Evolutionary conservation across 257 asterid species (phyloP).

Genomic region (Capsicum baccatum): DNA sequence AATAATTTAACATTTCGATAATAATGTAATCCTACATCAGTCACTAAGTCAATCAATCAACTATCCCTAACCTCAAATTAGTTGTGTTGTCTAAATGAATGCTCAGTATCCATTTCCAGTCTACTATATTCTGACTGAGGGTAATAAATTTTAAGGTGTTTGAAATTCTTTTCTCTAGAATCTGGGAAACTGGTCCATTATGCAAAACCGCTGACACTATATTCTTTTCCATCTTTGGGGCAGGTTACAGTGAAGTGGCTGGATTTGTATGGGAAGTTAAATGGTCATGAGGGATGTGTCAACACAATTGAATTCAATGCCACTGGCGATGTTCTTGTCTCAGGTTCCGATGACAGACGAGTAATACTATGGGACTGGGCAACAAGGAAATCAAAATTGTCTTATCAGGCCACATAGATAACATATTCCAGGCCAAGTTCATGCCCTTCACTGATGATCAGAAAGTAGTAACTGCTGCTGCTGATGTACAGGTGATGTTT

Average conservation of each 20-base stretch:
- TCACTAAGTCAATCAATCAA: neutral
- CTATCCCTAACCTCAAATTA: neutral
- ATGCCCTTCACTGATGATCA: slow-evolving; percentile 78
- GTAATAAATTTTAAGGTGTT: neutral
- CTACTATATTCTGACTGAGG: neutral
- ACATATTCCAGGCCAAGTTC: slow-evolving; percentile 72
- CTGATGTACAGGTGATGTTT: slow-evolving; percentile 75
- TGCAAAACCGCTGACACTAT: slow-evolving; percentile 12
- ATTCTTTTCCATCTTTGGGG: slow-evolving; percentile 33
- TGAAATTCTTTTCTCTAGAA: neutral
- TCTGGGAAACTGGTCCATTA: neutral
- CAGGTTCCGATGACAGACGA: slow-evolving; percentile 78
- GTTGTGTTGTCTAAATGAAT: neutral
- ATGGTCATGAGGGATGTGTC: slow-evolving; percentile 78
- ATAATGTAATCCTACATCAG: neutral
- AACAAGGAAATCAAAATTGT: slow-evolving; percentile 47
- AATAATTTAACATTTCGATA: neutral
- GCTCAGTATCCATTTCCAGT: neutral
- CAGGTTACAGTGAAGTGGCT: slow-evolving; percentile 61
- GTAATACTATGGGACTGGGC: slow-evolving; percentile 86
- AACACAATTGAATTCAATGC: slow-evolving; percentile 73
- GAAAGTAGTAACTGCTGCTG: slow-evolving; percentile 66
- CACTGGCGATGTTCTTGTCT: slow-evolving; percentile 69
- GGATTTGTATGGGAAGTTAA: slow-evolving; percentile 62
- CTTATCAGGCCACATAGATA: slow-evolving; percentile 76